Evolutionary conservation across 805 yeast species (phyloP), one percentile per base, ranked within the genome.

Genomic region (Cyberlindnera mycetangii): DNA sequence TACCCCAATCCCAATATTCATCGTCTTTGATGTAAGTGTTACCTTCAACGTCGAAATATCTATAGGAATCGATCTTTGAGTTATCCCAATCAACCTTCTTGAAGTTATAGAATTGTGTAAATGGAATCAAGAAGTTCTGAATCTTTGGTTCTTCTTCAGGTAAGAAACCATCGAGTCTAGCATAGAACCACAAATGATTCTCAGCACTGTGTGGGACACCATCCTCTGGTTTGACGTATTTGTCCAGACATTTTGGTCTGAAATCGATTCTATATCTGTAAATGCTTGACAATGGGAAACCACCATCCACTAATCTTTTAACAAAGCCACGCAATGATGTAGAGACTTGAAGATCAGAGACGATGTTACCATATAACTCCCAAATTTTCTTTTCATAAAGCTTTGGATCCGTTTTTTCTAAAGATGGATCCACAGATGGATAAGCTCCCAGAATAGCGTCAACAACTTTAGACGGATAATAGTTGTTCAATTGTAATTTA

Each of bases 341-440:
- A 49, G 66, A 61, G 7, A 69, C 70, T 50, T 69, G 73, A 4
- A 66, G 62, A 48, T 67, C 72, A 11, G 67, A 62, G 22, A 64
- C 57, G 16, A 67, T 67, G n/a, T 53, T 52, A n/a, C 72, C 73
- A 48, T 59, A 69, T 1, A 57, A 41, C 14, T 50, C 47, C 37
- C 56, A 49, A 32, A 60, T 39, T 7, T 53, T 30, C 24, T 41
- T 53, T 34, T 45, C 25, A 45, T 51, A 49, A 42, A 47, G 15
- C 46, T 51, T 41, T 24, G 52, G 53, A 15, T 55, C 53, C 17
- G 42, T 10, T 17, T 27, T 27, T 20, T 45, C 48, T 12, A 45
- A 22, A 4, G 37, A 32, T 34, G 54, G 53, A 14, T 55, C 53
- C 27, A 39, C 31, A n/a, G 44, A 21, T 12, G 52, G 45, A 41